phyloP scores from a whole-genome alignment of 495 filamentous ascomycete genomes.

The Talaromyces nanjingensis region DNA sequence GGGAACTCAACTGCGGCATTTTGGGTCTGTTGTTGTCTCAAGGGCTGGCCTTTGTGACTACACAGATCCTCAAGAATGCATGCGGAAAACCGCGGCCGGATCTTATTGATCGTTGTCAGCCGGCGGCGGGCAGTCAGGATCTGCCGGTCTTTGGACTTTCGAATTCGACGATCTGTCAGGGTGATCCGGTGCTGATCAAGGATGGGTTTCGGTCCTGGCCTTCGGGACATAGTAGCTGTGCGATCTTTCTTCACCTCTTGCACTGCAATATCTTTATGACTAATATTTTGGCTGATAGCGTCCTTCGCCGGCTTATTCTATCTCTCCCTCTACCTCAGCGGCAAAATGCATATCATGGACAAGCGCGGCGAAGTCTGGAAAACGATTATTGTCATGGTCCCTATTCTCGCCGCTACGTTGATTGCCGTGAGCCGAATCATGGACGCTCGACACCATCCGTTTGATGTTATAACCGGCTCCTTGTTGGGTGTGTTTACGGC shows the following conservation, averaged over 20 bases:
- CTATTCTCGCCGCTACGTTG: slow-evolving; percentile 46
- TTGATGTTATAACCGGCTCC: slow-evolving; percentile 78
- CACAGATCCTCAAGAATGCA: slow-evolving; percentile 76
- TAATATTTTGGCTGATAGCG: slow-evolving; percentile 18
- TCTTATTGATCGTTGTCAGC: slow-evolving; percentile 63
- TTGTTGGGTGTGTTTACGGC: slow-evolving; percentile 52
- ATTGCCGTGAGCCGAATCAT: slow-evolving; percentile 54
- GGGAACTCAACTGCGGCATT: slow-evolving; percentile 79
- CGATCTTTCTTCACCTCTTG: slow-evolving; percentile 3
- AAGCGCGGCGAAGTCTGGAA: slow-evolving; percentile 73
- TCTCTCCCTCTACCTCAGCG: slow-evolving; percentile 54
- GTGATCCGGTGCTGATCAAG: slow-evolving; percentile 57
- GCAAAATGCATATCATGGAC: slow-evolving; percentile 51
- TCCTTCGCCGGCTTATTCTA: slow-evolving; percentile 79
- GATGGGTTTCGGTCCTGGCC: slow-evolving; percentile 87
- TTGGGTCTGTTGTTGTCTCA: slow-evolving; percentile 65
- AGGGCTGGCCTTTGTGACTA: slow-evolving; percentile 65
- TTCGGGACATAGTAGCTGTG: slow-evolving; percentile 60
- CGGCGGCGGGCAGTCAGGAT: slow-evolving; percentile 32
- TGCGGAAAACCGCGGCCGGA: slow-evolving; percentile 83
- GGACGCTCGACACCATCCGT: slow-evolving; percentile 83
- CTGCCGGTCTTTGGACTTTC: slow-evolving; percentile 46
- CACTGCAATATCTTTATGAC: background rate
- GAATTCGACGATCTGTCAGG: slow-evolving; percentile 60
- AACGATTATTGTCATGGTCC: slow-evolving; percentile 58